Evolutionary conservation across 257 asterid genomes (phyloP), one percentile per base, ranked within the genome.

Genomic region (Parsonsia alboflavescens): DNA sequence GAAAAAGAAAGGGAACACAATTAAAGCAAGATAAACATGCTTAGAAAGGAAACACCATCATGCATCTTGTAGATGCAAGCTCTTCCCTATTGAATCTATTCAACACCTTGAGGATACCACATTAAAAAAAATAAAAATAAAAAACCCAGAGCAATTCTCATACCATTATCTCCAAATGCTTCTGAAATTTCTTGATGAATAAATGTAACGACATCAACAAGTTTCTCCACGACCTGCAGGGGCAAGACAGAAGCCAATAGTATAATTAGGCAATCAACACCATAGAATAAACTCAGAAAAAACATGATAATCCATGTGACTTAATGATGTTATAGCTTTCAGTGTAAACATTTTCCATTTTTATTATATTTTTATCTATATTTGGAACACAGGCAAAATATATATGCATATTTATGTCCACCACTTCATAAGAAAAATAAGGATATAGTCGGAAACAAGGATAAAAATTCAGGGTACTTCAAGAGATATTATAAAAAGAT

Each of bases 221-320:
- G 90, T 86, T 91, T 95, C 96, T 95, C 99, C 87, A 95, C 94
- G 75, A 91, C 90, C 98, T 93, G 65, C 75, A 72, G 56, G 36
- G 39, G 75, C 62, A 33, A 79, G 76, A 78, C 68, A 73, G 41
- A 68, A 44, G 63, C 46, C 54, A 66, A 72, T 24, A 54, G 50
- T 42, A 71, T 41, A 71, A 39, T 46, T 71, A 5, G 33, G 50
- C 12, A 56, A 65, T 66, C 50, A 75, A 56, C 75, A 46, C 21
- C 39, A 76, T 42, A 58, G 28, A 56, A n/a, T n/a, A 56, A 22
- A 39, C 26, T 69, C 44, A 49, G 68, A 62, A 74, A 30, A 52
- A 70, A 61, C 39, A 33, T 9, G 42, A 48, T 45, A 36, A 42
- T 36, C 61, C 24, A 63, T 65, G 33, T 46, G 22, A 36, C 49